Base-by-base conservation (phyloP, 83 land plant genomes). In the Larix sibirica region DNA sequence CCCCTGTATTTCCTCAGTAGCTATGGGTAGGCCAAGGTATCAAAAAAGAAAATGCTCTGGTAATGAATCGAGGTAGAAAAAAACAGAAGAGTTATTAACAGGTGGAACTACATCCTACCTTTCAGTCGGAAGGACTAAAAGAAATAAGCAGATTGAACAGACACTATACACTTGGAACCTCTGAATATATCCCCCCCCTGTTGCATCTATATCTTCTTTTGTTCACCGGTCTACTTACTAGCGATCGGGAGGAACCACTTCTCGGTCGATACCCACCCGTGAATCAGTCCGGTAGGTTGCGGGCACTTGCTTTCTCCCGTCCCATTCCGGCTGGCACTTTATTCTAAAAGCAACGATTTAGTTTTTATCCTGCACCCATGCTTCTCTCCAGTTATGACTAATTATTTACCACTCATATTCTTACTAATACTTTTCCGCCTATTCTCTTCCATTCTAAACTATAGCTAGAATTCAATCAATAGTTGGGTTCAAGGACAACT, bases 231-330 rank as follows among this genome's bases (percentile, higher is more conserved):
- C 20, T 61, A 61, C 20, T 61, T 18, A 12, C 62, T 61, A 61
- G 62, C 62, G 62, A 14, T 18, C 9, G 20, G 62, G n/a, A 61
- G 62, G 62, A 61, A 61, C 62, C 62, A 61, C 62, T 61, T 61
- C 6, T 20, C 21, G 21, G 6, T 17, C 21, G 63, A 20, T 20
- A 62, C 21, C 63, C 63, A 62, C 63, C 21, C 63, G 63, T 62
- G 18, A 62, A 62, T 62, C 63, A 20, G 63, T 62, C n/a, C 1
- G 63, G 63, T 62, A 62, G 63, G 63, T 62, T 62, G 63, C 63
- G 63, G 63, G n/a, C 63, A 62, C 63, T 62, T 62, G 63, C 63
- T 62, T 62, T 20, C 63, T 62, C 63, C 63, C n/a, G 21, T 62
- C 63, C 63, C 63, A 62, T 62, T 62, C 63, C n/a, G n/a, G n/a